Percentiles rank a stretch among this genome's conserved stretches.
Evolutionary conservation across 345 rosid genomes (phyloP).

Genomic region (Pseudoturritis turrita): DNA sequence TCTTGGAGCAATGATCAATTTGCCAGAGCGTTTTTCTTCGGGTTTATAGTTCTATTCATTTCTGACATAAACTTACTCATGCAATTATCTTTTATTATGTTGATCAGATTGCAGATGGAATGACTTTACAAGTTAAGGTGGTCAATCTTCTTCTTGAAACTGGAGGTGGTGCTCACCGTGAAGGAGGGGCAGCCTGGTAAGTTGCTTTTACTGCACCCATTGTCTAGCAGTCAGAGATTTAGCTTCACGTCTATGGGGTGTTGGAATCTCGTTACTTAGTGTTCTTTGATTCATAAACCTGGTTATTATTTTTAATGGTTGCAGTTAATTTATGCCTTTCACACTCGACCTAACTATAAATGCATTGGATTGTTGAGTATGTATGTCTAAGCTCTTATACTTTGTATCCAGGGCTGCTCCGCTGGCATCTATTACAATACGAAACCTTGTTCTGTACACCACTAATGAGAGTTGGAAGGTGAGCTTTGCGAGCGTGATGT

Average conservation of each 20-base stretch:
- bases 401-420: conserved; percentile 77
- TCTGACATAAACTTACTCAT: neutral
- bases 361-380: neutral
- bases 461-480: conserved; percentile 99
- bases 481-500: conserved; percentile 8
- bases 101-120: conserved; percentile 97
- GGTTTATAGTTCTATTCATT: neutral
- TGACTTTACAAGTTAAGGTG: conserved; percentile 81
- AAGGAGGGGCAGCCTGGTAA: conserved; percentile 94
- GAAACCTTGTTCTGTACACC: conserved; percentile 71
- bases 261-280: neutral
- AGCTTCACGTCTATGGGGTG: conserved; percentile 2
- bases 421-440: conserved; percentile 87
- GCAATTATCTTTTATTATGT: neutral
- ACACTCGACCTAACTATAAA: neutral
- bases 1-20: neutral
- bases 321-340: neutral
- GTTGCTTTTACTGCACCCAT: conserved; percentile 19
- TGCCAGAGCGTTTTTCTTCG: neutral
- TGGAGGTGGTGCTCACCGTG: conserved; percentile 56
- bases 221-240: neutral
- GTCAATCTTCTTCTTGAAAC: conserved; percentile 97
- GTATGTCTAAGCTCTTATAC: conserved; percentile 20
- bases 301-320: neutral
- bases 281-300: neutral